Conservation (phyloP, 2,329 filamentous ascomycete genomes). For the Aspergillus sp. region DNA sequence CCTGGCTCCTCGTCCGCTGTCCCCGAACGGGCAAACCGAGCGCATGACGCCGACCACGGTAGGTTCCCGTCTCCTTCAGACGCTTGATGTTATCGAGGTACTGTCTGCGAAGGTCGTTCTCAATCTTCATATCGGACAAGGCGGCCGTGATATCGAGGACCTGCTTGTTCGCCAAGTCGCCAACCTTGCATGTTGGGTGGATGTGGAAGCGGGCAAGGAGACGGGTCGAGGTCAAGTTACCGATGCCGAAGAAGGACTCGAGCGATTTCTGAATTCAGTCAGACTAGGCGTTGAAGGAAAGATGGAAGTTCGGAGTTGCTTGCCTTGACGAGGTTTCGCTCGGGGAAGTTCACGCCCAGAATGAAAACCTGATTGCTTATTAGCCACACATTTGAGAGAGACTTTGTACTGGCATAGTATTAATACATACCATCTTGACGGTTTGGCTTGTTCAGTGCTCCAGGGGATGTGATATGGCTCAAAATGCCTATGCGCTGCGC, state of each 20-base stretch:
- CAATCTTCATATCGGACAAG: constrained; percentile 87
- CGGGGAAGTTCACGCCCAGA: constrained; percentile 81
- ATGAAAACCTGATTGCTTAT: constrained; percentile 70
- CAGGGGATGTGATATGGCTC: constrained; percentile 12
- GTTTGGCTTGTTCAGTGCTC: constrained; percentile 2
- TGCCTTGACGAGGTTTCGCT: constrained; percentile 81
- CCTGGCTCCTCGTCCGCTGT: constrained; percentile 80
- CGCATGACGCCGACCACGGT: constrained; percentile 85
- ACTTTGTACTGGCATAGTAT: not conserved
- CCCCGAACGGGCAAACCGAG: constrained; percentile 90
- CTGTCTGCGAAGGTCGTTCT: constrained; percentile 78
- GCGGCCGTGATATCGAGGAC: constrained; percentile 81
- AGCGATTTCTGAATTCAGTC: constrained; percentile 54
- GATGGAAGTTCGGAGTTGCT: constrained; percentile 24
- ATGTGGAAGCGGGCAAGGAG: constrained; percentile 90
- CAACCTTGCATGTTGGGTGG: constrained; percentile 77
- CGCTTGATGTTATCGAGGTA: constrained; percentile 82
- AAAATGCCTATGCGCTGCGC: constrained; percentile 13
- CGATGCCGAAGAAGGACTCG: constrained; percentile 83
- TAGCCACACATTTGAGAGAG: constrained; percentile 6
- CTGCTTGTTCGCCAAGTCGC: constrained; percentile 71
- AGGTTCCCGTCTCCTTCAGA: constrained; percentile 86
- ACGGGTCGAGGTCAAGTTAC: constrained; percentile 66
- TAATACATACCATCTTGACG: constrained; percentile 34
- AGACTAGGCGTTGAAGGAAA: constrained; percentile 3